phyloP scores from a whole-genome alignment of 2,329 filamentous ascomycete species.

The Chaetothyriales sp. region DNA sequence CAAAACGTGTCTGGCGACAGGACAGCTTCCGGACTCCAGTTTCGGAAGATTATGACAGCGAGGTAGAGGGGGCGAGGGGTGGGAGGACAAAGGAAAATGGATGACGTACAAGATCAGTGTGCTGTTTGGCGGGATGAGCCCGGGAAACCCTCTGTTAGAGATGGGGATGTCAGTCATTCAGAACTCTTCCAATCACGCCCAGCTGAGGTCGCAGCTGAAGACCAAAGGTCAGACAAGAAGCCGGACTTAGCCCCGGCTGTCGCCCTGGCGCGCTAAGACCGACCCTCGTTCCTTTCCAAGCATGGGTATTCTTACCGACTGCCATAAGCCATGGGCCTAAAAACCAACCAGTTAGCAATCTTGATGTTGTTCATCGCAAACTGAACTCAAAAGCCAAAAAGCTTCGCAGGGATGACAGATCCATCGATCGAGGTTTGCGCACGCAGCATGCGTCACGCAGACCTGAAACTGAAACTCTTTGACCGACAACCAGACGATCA shows the following conservation, averaged over 20 bases:
- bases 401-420: neutral
- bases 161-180: slow-evolving; percentile 1
- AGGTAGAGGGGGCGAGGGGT: neutral
- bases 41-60: neutral
- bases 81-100: neutral
- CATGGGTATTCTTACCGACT: slow-evolving; percentile 21
- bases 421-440: neutral
- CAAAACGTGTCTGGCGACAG: slow-evolving; percentile 5
- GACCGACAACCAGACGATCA: neutral
- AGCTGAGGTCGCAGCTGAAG: neutral
- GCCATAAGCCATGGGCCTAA: slow-evolving; percentile 24
- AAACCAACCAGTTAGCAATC: slow-evolving; percentile 3
- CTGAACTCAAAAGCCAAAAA: neutral
- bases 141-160: slow-evolving; percentile 54
- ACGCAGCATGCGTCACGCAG: too few species aligned
- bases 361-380: neutral
- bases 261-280: neutral
- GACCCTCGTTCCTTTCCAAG: neutral
- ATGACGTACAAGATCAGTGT: slow-evolving; percentile 65
- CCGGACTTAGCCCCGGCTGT: neutral
- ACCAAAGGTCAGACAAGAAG: neutral
- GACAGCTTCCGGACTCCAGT: neutral
- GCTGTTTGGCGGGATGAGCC: slow-evolving; percentile 59
- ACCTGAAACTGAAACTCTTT: neutral
- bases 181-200: neutral